phyloP scores from a whole-genome alignment of 331 rosid species.

The Quercus phellos region DNA sequence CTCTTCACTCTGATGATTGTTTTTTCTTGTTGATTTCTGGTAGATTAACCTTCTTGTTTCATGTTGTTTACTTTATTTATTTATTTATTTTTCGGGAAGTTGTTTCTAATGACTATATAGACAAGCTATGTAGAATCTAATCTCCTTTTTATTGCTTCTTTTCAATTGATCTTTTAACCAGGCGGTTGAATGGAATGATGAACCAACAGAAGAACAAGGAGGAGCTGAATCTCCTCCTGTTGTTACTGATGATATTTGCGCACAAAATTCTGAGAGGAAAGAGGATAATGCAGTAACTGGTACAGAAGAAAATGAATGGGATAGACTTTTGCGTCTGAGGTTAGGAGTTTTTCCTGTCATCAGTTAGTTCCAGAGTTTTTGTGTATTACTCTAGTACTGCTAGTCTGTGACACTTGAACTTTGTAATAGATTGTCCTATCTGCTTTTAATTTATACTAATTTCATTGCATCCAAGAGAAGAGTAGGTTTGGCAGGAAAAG shows the following conservation, averaged over 20 bases:
- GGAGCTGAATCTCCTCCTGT: conserved; percentile 72
- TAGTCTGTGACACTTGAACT: background rate
- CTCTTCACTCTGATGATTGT: background rate
- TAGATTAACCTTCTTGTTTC: background rate
- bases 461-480: background rate
- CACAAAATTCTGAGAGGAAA: conserved; percentile 64
- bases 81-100: background rate
- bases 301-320: conserved; percentile 99
- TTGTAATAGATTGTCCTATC: background rate
- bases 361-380: background rate
- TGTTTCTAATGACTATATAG: conserved; percentile 3
- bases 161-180: conserved; percentile 28
- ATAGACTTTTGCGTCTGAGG: conserved; percentile 86
- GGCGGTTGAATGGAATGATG: conserved; percentile 97
- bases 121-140: background rate
- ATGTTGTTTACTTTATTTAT: background rate
- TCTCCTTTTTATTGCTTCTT: conserved; percentile 11
- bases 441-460: background rate
- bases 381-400: background rate
- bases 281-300: conserved; percentile 55
- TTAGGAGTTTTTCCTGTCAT: conserved; percentile 29
- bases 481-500: background rate
- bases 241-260: conserved; percentile 51
- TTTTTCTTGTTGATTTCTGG: background rate
- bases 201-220: conserved; percentile 75